Conservation (phyloP, 495 filamentous ascomycete species). For the Saxophila tyrrhenica region DNA sequence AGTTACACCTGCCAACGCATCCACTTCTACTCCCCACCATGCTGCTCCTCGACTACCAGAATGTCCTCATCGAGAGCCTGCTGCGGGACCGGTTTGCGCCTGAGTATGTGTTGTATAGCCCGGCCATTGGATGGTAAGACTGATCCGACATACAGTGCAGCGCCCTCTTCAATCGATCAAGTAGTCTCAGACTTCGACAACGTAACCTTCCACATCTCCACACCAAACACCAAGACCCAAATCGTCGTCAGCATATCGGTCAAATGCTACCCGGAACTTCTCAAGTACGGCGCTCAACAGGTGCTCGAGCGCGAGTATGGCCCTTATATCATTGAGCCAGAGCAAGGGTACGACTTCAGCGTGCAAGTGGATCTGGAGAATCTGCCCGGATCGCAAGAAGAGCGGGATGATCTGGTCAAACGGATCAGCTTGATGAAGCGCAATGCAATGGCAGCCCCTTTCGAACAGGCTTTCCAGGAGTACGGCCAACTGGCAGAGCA, state of each 20-base stretch:
- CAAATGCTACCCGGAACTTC: slow-evolving; percentile 84
- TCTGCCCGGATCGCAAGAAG: slow-evolving; percentile 68
- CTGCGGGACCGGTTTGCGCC: slow-evolving; percentile 82
- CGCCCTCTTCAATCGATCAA: slow-evolving; percentile 85
- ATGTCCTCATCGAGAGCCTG: slow-evolving; percentile 90
- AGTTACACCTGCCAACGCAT: no score
- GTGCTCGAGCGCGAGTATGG: slow-evolving; percentile 93
- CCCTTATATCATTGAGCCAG: slow-evolving; percentile 73
- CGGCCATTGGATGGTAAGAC: not conserved
- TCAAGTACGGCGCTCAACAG: slow-evolving; percentile 81
- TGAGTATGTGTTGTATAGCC: slow-evolving; percentile 1
- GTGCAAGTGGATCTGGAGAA: slow-evolving; percentile 77
- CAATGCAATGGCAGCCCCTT: slow-evolving; percentile 96
- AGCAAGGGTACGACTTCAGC: slow-evolving; percentile 90
- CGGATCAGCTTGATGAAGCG: slow-evolving; percentile 84
- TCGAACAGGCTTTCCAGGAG: slow-evolving; percentile 91
- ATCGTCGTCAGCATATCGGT: slow-evolving; percentile 88
- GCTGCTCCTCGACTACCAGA: slow-evolving; percentile 98
- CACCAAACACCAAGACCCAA: slow-evolving; percentile 80
- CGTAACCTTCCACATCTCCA: slow-evolving; percentile 94
- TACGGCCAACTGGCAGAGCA: slow-evolving; percentile 75
- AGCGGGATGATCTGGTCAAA: slow-evolving; percentile 69
- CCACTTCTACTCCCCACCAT: slow-evolving; percentile 39
- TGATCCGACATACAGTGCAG: slow-evolving; percentile 43
- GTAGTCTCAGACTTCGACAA: slow-evolving; percentile 97